Conservation (phyloP, 345 rosid species). For the Linum lewisii region DNA sequence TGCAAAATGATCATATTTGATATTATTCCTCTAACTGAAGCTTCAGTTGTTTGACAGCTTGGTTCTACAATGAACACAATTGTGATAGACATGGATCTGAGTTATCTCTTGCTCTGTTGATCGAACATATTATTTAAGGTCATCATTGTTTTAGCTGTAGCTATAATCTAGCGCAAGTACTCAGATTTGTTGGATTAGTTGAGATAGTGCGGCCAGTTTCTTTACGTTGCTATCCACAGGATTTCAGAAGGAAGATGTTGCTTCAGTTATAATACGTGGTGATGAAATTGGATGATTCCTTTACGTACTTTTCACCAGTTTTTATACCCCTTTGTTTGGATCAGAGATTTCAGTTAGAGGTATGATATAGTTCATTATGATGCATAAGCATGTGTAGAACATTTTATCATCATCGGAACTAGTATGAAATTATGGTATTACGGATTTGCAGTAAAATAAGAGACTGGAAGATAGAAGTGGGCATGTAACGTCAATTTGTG, state of each 20-base stretch:
- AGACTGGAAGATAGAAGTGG: conserved; percentile 14
- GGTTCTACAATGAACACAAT: not conserved
- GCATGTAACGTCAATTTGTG: conserved; percentile 13
- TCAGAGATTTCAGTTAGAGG: conserved; percentile 83
- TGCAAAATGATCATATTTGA: too few species aligned
- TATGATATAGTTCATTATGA: conserved; percentile 49
- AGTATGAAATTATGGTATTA: conserved; percentile 38
- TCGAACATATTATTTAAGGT: not conserved
- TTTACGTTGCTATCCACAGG: conserved; percentile 75
- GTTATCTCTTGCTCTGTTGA: not conserved
- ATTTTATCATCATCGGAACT: conserved; percentile 49
- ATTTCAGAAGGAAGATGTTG: conserved; percentile 79
- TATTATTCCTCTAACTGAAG: not conserved
- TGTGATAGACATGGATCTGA: not conserved
- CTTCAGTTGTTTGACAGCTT: not conserved
- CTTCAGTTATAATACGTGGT: conserved; percentile 69
- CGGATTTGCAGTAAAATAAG: conserved; percentile 11
- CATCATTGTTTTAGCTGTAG: not conserved
- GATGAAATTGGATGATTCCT: conserved; percentile 53
- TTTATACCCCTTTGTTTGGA: conserved; percentile 67
- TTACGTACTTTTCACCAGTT: conserved; percentile 68
- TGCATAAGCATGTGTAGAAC: conserved; percentile 45
- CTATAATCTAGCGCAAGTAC: conserved; percentile 20
- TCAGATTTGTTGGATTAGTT: conserved; percentile 37
- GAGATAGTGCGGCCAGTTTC: conserved; percentile 57